A percentile compares a stretch with the other conserved stretches of the same genome.
phyloP scores from a whole-genome alignment of 1,284 basidiomycete genomes.

The Singerocomus inundabilis region DNA sequence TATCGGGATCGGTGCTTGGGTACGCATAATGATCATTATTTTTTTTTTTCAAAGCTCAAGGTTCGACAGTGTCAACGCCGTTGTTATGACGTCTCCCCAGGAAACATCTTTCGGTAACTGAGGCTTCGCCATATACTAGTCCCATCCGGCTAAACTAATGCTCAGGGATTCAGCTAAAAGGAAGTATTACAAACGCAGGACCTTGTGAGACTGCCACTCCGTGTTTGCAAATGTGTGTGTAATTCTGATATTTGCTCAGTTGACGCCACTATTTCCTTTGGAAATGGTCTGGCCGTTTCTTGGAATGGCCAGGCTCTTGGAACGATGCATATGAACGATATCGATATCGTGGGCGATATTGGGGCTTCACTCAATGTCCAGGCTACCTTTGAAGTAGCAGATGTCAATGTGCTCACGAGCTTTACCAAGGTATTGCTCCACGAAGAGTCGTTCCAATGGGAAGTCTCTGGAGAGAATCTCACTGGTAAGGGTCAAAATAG shows the following conservation, averaged over 20 bases:
- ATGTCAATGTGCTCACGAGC: slow-evolving; percentile 58
- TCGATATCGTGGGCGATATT: slow-evolving; percentile 56
- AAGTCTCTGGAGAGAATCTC: slow-evolving; percentile 67
- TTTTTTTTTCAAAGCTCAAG: slow-evolving; percentile 3
- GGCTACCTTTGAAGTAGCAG: slow-evolving; percentile 59
- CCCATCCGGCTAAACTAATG: slow-evolving; percentile 6
- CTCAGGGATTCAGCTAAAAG: slow-evolving; percentile 55
- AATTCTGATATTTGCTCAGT: slow-evolving; percentile 42
- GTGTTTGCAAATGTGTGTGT: neutral
- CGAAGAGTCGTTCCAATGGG: slow-evolving; percentile 71
- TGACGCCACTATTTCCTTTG: slow-evolving; percentile 70
- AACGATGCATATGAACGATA: slow-evolving; percentile 60
- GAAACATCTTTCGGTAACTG: slow-evolving; percentile 55
- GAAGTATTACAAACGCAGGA: slow-evolving; percentile 71
- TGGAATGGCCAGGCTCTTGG: slow-evolving; percentile 66
- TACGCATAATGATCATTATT: slow-evolving; percentile 27
- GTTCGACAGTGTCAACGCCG: slow-evolving; percentile 47
- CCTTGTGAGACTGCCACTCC: slow-evolving; percentile 52
- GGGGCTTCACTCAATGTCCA: slow-evolving; percentile 60
- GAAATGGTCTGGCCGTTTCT: slow-evolving; percentile 58
- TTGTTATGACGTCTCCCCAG: slow-evolving; percentile 58
- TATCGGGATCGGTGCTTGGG: slow-evolving; percentile 59
- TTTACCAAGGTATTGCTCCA: slow-evolving; percentile 71
- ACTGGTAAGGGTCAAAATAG: slow-evolving; percentile 40
- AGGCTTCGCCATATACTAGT: neutral